A percentile compares a stretch with the other conserved stretches of the same genome.
These are phyloP conservation scores for Remersonia thermophila DNA, from an alignment of 2,329 filamentous ascomycete species.

Conservation along the genomic window DNA sequence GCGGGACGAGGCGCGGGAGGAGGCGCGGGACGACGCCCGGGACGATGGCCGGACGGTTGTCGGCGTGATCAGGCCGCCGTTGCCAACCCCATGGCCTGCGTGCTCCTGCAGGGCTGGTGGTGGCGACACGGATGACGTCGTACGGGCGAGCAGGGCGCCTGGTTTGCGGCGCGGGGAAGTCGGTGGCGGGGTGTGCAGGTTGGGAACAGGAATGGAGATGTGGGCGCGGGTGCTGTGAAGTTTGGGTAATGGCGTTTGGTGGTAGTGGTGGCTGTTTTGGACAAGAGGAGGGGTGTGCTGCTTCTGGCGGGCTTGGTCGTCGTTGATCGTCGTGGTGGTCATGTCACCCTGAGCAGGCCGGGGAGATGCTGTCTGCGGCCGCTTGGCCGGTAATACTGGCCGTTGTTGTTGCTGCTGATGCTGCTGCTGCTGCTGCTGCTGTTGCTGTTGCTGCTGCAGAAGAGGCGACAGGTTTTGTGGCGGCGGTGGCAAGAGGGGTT, in stretches of 20 bases:
- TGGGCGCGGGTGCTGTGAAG: not conserved
- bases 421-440: no score
- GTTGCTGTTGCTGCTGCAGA: no score
- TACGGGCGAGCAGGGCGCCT: constrained; percentile 1
- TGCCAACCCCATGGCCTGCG: no score
- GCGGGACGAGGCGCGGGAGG: not conserved
- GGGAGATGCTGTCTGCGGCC: not conserved
- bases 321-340: no score
- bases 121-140: not conserved
- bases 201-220: constrained; percentile 1
- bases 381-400: not conserved
- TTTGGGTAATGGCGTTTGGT: not conserved
- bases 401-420: no score
- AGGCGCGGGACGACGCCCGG: not conserved
- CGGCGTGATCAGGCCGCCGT: not conserved
- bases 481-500: no score
- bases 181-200: constrained; percentile 6
- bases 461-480: no score
- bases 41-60: not conserved
- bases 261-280: not conserved
- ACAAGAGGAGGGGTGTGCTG: not conserved
- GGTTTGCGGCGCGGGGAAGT: constrained; percentile 5
- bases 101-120: not conserved
- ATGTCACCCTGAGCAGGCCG: not conserved
- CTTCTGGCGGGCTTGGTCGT: no score